Conservation (phyloP, 176 grass and related monocot species). For the Hyparrhenia diplandra region DNA sequence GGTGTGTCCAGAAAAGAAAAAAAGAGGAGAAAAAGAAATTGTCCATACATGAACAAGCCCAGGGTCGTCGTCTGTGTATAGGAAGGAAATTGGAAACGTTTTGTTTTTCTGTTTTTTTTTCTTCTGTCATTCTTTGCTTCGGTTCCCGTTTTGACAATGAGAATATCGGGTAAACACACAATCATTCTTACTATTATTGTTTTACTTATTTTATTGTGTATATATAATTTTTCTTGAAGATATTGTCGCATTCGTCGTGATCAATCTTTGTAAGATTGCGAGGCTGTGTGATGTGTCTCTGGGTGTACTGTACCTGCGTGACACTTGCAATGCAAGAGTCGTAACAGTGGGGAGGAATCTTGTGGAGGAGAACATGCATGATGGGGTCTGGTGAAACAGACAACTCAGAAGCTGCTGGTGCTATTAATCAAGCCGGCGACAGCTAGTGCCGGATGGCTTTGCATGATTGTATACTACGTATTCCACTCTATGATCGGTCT, state of each 20-base stretch:
- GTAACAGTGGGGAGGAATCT: not conserved
- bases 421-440: not conserved
- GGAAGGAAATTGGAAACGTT: slow-evolving; percentile 14
- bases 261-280: not conserved
- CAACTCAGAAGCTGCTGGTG: not conserved
- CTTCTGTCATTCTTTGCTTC: slow-evolving; percentile 21
- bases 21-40: not conserved
- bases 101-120: not conserved
- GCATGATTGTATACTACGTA: not conserved
- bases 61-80: slow-evolving; percentile 47
- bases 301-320: not conserved
- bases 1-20: no score
- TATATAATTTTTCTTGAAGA: not conserved
- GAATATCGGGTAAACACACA: not conserved
- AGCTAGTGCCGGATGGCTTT: slow-evolving; percentile 5
- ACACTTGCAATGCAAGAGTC: not conserved
- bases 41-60: slow-evolving; percentile 43
- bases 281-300: not conserved
- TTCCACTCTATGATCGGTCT: not conserved
- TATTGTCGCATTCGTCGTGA: not conserved
- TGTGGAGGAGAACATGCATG: not conserved
- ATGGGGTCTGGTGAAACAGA: not conserved
- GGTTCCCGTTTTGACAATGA: slow-evolving; percentile 18
- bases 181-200: not conserved
- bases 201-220: not conserved